Evolutionary conservation across 108 stramenopile species (phyloP), one percentile per base, ranked within the genome.

Genomic region (Mediolabrus comicus): DNA sequence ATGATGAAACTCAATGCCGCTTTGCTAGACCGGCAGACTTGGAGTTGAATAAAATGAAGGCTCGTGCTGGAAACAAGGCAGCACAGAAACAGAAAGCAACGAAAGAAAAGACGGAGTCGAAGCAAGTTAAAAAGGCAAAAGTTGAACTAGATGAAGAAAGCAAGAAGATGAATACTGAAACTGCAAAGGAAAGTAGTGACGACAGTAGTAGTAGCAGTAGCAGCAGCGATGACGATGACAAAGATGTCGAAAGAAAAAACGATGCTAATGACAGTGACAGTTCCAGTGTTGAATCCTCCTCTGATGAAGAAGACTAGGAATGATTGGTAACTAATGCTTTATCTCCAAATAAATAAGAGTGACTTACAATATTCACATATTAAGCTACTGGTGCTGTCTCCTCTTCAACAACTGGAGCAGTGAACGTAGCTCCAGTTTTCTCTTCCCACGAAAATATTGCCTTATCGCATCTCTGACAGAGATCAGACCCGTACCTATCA

Each of bases 401-500:
- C 55, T 87, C 83, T 49, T 70, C 77, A 49, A 57, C 43, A 35
- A 53, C 51, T 24, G 77, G 74, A 22, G 69, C 65, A n/a, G 80
- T 64, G 62, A 95, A 95, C 29, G 69, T 79, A 43, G 79, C 59
- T 6, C 85, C 88, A 22, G 77, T 87, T 55, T 52, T 56, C 55
- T 86, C 67, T 67, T 95, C 93, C 90, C 90, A 95, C n/a, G 72
- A 77, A 34, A 56, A 49, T 30, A 94, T 91, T 30, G 92, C 91
- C 19, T 84, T 72, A 55, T 91, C 90, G 64, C 95, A 96, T 77
- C 95, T 78, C 60, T 91, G 89, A 69, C 95, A 96, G 35, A 86
- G 82, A 77, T 92, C 92, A 38, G 46, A 61, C 9, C 59, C 76
- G 60, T 87, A 83, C 8, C 71, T 71, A 25, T 74, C 67, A 3